Evolutionary conservation across 345 rosid species (phyloP), one percentile per base, ranked within the genome.

Genomic region (Ceriops tagal): DNA sequence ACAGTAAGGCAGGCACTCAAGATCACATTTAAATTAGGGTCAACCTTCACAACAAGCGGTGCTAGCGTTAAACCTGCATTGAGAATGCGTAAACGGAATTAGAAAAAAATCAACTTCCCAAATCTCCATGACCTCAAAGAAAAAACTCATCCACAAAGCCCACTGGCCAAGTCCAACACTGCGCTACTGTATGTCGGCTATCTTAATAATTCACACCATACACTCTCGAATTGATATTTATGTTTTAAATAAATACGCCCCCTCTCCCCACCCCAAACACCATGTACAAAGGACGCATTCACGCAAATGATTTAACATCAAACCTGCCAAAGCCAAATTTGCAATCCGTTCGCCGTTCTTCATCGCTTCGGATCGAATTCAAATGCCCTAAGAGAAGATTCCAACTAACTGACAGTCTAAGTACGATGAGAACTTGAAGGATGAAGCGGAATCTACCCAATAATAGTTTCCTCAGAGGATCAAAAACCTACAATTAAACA

Each of bases 1-100:
- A 96, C 99, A 1, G 99, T 57, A 26, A 96, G 93, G 73, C 92
- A 86, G 62, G 99, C 99, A 30, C 97, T 92, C 76, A 92, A 84
- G 60, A 89, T 78, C 58, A 92, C 97, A 80, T 96, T 96, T 78
- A 96, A 71, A 66, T 96, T 96, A 34, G 99, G 95, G 65, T 96
- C 82, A 58, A 96, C 99, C 72, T 81, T 89, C 79, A 92, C 83
- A 66, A 92, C 74, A 20, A 96, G 98, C 19, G 99, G 99, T 66
- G 98, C 98, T 83, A 96, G 69, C 8, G 97, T 66, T 77, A 96
- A 84, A 69, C 93, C 99, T 96, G 92, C 73, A 79, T 46, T 62
- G 68, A 35, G 49, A 26, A 7, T 49, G n/a, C 35, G 3, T 21
- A 8, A 56, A 67, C 0, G 3, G 11, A 15, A 53, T 6, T 56